Conservation (phyloP, 202 grass and related monocot genomes). For the Zizania palustris region DNA sequence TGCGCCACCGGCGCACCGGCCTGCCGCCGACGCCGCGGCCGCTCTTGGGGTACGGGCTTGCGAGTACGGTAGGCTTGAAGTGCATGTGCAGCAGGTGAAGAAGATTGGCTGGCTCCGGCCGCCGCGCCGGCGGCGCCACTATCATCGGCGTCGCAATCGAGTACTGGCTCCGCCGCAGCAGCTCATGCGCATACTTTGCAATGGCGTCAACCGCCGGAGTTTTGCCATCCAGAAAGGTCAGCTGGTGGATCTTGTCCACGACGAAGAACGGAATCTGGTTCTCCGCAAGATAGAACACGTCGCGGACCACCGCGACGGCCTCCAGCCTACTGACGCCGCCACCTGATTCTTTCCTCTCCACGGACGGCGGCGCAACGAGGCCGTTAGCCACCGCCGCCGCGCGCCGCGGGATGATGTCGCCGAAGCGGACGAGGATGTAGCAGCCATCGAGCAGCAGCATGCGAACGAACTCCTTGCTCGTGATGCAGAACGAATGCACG, state of each 20-base stretch:
- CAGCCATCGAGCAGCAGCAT: conserved; percentile 43
- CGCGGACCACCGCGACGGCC: not conserved
- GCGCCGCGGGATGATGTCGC: not conserved
- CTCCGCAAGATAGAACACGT: conserved; percentile 40
- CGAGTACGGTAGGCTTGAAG: not conserved
- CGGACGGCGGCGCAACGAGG: not conserved
- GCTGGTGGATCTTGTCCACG: conserved; percentile 25
- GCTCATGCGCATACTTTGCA: not conserved
- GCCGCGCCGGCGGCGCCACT: not conserved
- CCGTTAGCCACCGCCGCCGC: not conserved
- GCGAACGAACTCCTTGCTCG: not conserved
- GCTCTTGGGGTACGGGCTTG: not conserved
- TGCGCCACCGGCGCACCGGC: conserved; percentile 24
- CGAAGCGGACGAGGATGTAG: conserved; percentile 10
- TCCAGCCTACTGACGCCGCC: not conserved
- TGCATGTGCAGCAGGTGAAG: conserved; percentile 48
- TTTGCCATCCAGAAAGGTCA: not conserved
- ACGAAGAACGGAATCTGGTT: conserved; percentile 43
- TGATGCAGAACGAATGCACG: not conserved
- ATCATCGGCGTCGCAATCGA: not conserved
- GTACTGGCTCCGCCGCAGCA: not conserved
- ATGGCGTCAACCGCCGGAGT: not conserved
- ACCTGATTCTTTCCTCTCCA: not conserved
- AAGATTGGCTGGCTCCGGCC: not conserved
- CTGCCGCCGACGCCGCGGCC: too few species aligned